Conservation (phyloP, 2,329 filamentous ascomycete species). For the Penicillium sp. region DNA sequence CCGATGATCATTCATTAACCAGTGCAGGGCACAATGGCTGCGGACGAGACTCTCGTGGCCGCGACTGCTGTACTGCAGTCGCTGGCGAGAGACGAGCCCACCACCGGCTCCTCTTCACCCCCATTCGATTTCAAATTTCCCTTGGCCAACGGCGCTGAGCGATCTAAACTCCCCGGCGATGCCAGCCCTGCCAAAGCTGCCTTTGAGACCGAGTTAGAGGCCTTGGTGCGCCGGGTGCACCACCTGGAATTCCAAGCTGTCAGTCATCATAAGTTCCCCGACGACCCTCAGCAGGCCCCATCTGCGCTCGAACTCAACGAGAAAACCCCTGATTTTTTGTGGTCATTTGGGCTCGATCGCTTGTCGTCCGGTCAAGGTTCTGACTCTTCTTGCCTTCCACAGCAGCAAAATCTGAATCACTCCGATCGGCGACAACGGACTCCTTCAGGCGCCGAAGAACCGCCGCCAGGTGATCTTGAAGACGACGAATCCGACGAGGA, state of each 20-base stretch:
- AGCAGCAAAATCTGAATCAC: conserved; percentile 37
- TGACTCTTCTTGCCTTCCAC: conserved; percentile 32
- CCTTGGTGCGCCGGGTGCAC: conserved; percentile 70
- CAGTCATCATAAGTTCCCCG: conserved; percentile 53
- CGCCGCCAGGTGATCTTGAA: conserved; percentile 26
- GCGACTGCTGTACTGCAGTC: conserved; percentile 43
- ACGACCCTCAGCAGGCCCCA: conserved; percentile 68
- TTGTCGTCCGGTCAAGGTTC: conserved; percentile 31
- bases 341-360: conserved; percentile 33
- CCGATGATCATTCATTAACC: conserved; percentile 16
- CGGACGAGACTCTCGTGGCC: conserved; percentile 45
- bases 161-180: conserved; percentile 69
- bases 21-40: conserved; percentile 42
- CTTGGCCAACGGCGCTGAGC: conserved; percentile 47
- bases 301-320: conserved; percentile 58
- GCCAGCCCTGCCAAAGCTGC: conserved; percentile 68
- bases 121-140: conserved; percentile 34
- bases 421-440: conserved; percentile 35
- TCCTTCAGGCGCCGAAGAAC: conserved; percentile 29
- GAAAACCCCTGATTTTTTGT: conserved; percentile 30
- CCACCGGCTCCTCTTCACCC: conserved; percentile 31
- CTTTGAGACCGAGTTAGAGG: conserved; percentile 76
- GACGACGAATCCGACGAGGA: conserved; percentile 39
- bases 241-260: conserved; percentile 74
- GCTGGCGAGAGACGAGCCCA: conserved; percentile 40